These are phyloP conservation scores for Diaporthe batatas DNA, from an alignment of 2,329 filamentous ascomycete species.

Conservation along the genomic window DNA sequence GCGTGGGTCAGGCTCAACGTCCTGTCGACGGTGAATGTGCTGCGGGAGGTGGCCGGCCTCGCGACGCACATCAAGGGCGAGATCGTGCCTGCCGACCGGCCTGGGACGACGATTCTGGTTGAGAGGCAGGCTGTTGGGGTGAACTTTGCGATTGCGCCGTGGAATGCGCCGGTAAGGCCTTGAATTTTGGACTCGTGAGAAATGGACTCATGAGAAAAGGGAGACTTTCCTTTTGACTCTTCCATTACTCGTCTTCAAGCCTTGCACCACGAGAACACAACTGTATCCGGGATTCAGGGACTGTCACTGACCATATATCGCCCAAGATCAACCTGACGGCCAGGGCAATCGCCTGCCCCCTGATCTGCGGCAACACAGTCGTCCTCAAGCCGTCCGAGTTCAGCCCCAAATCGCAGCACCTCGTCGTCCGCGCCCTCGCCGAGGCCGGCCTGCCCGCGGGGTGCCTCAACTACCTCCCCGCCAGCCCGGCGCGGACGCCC, in stretches of 20 bases:
- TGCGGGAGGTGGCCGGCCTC: constrained; percentile 58
- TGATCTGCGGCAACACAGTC: constrained; percentile 70
- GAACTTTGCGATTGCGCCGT: constrained; percentile 77
- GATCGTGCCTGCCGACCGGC: constrained; percentile 53
- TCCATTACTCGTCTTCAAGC: not conserved
- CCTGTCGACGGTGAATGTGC: constrained; percentile 50
- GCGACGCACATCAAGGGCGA: constrained; percentile 53
- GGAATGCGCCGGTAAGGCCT: constrained; percentile 59
- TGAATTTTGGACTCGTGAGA: not conserved
- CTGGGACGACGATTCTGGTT: constrained; percentile 70
- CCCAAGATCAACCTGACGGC: constrained; percentile 46
- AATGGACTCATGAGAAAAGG: too few species aligned
- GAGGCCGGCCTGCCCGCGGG: constrained; percentile 77
- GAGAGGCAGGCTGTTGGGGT: constrained; percentile 78
- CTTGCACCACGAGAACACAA: not conserved
- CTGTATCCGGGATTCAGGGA: not conserved
- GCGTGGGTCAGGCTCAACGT: constrained; percentile 55
- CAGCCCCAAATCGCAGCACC: constrained; percentile 69
- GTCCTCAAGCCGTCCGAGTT: constrained; percentile 74
- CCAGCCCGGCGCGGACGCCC: constrained; percentile 68
- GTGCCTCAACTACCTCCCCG: constrained; percentile 73
- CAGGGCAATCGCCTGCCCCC: constrained; percentile 60
- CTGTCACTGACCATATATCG: constrained; percentile 14
- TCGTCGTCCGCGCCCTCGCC: constrained; percentile 67
- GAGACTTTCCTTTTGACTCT: too few species aligned